phyloP scores from a whole-genome alignment of 768 basidiomycete species.

The Phylloporus rhodoxanthus region DNA sequence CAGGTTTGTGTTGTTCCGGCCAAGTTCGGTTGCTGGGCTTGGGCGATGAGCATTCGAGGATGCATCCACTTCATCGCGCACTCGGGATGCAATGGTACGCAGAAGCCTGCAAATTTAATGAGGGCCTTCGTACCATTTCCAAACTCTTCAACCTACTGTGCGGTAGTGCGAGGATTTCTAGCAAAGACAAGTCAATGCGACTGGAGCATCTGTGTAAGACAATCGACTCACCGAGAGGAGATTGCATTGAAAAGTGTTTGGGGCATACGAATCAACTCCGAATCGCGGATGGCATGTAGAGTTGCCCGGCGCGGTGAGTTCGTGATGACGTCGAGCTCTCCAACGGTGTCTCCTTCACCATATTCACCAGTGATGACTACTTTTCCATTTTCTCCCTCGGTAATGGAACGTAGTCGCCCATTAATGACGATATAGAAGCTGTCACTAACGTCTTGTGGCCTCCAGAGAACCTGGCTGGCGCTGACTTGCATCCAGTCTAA shows the following conservation, averaged over 20 bases:
- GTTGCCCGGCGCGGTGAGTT: conserved; percentile 81
- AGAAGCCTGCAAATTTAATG: conserved; percentile 46
- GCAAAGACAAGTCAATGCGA: neutral
- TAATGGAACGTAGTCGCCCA: conserved; percentile 87
- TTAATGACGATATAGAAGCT: conserved; percentile 99
- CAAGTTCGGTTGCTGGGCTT: conserved; percentile 51
- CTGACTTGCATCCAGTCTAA: conserved; percentile 98
- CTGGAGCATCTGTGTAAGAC: neutral
- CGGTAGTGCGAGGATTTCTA: conserved; percentile 81
- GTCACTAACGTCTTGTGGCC: conserved; percentile 84
- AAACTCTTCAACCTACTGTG: conserved; percentile 47
- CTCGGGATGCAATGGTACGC: conserved; percentile 87
- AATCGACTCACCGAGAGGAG: conserved; percentile 58
- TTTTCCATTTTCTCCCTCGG: conserved; percentile 69
- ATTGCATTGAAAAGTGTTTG: conserved; percentile 97
- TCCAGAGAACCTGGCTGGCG: conserved; percentile 92
- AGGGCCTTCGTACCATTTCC: neutral
- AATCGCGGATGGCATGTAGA: conserved; percentile 96
- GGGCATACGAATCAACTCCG: conserved; percentile 95
- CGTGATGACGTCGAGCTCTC: conserved; percentile 96
- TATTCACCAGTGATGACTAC: conserved; percentile 88
- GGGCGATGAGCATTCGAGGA: conserved; percentile 47
- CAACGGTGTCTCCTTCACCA: conserved; percentile 95
- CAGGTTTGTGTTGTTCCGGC: conserved; percentile 78
- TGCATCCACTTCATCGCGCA: conserved; percentile 75